A percentile compares a stretch with the other conserved stretches of the same genome.
These are phyloP conservation scores for Colletotrichum lupini DNA, from an alignment of 2,329 filamentous ascomycete genomes.

Conservation along the genomic window DNA sequence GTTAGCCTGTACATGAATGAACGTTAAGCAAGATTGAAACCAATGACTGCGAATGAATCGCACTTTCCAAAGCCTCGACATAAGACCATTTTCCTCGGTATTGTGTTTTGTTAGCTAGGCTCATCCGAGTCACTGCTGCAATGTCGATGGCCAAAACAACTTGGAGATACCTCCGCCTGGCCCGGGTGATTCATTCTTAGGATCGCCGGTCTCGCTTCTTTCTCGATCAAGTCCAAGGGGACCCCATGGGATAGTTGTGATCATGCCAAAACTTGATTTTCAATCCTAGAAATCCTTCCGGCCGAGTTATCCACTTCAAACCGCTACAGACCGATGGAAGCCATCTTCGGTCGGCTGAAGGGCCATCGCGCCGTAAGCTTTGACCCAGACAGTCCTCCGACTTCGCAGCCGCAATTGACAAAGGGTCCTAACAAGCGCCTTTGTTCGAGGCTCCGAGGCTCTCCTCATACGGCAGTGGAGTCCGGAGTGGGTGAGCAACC, in stretches of 20 bases:
- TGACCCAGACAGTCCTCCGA: conserved; percentile 10
- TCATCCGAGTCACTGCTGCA: not conserved
- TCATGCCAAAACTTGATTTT: not conserved
- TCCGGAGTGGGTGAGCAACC: not conserved
- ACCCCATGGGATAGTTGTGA: not conserved
- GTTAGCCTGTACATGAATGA: too few relatives aligned
- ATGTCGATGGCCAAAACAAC: not conserved
- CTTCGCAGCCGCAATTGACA: conserved; percentile 8
- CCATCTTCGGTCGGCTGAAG: conserved; percentile 12
- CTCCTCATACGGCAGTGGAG: not conserved
- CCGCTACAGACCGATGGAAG: conserved; percentile 27
- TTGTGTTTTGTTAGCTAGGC: not conserved
- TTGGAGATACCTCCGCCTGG: not conserved
- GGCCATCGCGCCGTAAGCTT: not conserved
- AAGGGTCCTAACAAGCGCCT: conserved; percentile 6
- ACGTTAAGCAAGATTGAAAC: too few relatives aligned
- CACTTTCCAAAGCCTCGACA: too few relatives aligned
- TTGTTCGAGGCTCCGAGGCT: not conserved
- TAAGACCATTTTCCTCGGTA: not conserved
- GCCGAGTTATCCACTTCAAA: conserved; percentile 10
- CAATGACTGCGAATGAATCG: too few relatives aligned
- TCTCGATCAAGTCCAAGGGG: not conserved
- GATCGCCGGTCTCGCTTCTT: not conserved
- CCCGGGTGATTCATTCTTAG: not conserved
- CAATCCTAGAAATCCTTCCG: not conserved